Percentiles rank a stretch among this genome's conserved stretches.
Conservation (phyloP, 768 basidiomycete genomes). For the Dioszegia hungarica region DNA sequence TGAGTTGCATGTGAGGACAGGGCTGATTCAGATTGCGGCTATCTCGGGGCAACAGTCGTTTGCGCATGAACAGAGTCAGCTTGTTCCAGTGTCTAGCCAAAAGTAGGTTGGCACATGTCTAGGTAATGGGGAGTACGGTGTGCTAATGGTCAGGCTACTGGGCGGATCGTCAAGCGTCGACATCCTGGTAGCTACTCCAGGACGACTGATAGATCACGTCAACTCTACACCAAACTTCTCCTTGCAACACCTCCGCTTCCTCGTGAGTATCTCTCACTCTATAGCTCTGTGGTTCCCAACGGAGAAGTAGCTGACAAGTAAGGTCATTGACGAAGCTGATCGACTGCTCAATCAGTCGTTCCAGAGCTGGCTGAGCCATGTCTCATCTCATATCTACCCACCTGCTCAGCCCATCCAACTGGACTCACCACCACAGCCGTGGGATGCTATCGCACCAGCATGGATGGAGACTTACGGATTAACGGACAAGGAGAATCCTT, state of each 20-base stretch:
- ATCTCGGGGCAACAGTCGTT: slow-evolving; percentile 95
- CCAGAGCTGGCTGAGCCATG: slow-evolving; percentile 86
- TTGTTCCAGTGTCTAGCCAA: slow-evolving; percentile 61
- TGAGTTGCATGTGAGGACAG: slow-evolving; percentile 45
- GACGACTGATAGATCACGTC: slow-evolving; percentile 89
- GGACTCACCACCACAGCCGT: slow-evolving; percentile 11
- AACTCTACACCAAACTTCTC: slow-evolving; percentile 83
- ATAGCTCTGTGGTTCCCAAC: not conserved
- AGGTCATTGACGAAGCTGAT: slow-evolving; percentile 98
- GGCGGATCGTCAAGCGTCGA: slow-evolving; percentile 91
- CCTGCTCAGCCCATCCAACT: slow-evolving; percentile 20
- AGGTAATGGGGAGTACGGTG: not conserved
- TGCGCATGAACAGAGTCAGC: slow-evolving; percentile 75
- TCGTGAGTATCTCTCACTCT: slow-evolving; percentile 69
- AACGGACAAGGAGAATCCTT: slow-evolving; percentile 7
- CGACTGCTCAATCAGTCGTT: slow-evolving; percentile 91
- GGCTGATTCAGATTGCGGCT: slow-evolving; percentile 57
- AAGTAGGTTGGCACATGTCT: slow-evolving; percentile 51
- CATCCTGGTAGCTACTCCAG: slow-evolving; percentile 91
- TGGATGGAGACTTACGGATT: slow-evolving; percentile 41
- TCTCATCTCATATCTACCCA: slow-evolving; percentile 67
- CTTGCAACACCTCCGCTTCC: slow-evolving; percentile 87
- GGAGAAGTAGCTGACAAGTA: not conserved
- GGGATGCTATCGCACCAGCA: slow-evolving; percentile 33
- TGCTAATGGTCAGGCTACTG: slow-evolving; percentile 54